phyloP scores from a whole-genome alignment of 208 protist genomes.

The Wallacemonas collosoma region DNA sequence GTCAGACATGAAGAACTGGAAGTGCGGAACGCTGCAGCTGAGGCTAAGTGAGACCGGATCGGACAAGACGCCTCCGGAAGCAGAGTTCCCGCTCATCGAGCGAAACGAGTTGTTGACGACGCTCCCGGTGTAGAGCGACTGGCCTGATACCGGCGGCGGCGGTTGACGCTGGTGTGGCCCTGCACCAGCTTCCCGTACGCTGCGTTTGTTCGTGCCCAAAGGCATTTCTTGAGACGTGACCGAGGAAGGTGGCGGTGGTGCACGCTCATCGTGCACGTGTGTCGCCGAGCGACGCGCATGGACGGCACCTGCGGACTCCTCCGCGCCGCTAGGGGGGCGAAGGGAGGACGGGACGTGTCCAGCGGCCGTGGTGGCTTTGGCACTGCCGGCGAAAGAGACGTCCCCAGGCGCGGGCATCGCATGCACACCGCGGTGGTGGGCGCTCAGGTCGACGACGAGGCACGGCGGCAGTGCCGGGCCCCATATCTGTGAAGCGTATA shows the following conservation, averaged over 20 bases:
- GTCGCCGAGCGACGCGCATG: neutral
- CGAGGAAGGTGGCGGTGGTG: neutral
- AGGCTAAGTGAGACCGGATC: slow-evolving; percentile 59
- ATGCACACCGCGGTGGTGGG: neutral
- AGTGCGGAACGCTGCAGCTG: slow-evolving; percentile 39
- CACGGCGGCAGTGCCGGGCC: slow-evolving; percentile 2
- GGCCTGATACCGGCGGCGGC: neutral
- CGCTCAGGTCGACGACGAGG: slow-evolving; percentile 9
- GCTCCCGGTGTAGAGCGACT: slow-evolving; percentile 17
- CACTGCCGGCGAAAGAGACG: slow-evolving; percentile 9
- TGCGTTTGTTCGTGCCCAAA: neutral
- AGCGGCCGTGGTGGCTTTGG: slow-evolving; percentile 1
- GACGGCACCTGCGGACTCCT: neutral
- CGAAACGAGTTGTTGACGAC: slow-evolving; percentile 19
- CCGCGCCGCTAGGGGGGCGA: neutral
- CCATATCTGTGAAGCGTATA: neutral
- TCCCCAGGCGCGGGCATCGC: neutral
- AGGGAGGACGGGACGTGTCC: neutral
- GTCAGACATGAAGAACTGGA: slow-evolving; percentile 44
- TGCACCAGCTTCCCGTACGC: neutral
- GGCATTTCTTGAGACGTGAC: slow-evolving; percentile 1
- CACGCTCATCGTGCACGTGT: neutral
- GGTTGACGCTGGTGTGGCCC: neutral
- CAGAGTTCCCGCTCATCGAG: neutral
- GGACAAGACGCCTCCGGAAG: neutral